A percentile compares a stretch with the other conserved stretches of the same genome.
Evolutionary conservation across 345 rosid genomes (phyloP).

Genomic region (Schrenkiella parvula): DNA sequence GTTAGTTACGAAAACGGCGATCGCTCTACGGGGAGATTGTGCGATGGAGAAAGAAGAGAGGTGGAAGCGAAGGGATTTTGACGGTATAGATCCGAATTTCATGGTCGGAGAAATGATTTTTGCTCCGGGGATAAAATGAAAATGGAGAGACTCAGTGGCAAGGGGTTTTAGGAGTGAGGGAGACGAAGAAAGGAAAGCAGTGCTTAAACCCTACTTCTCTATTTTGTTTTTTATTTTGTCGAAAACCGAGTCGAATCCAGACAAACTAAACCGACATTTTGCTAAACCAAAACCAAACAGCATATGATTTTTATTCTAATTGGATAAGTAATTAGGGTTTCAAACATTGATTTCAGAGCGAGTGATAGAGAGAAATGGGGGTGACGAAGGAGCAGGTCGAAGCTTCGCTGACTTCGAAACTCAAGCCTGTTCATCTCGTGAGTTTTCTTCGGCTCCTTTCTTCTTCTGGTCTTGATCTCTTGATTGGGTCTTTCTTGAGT

Average conservation of each 20-base stretch:
- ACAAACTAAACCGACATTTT: not conserved
- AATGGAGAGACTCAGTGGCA: not conserved
- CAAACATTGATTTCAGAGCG: not conserved
- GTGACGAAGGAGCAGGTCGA: slow-evolving; percentile 84
- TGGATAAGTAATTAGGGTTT: slow-evolving; percentile 16
- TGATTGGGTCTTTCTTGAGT: not conserved
- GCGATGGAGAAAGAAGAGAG: slow-evolving; percentile 22
- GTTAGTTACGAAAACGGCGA: slow-evolving; percentile 34
- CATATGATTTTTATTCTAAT: not conserved
- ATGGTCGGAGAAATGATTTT: slow-evolving; percentile 22
- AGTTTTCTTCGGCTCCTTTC: slow-evolving; percentile 10
- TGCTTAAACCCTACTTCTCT: slow-evolving; percentile 29
- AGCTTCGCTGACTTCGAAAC: slow-evolving; percentile 63
- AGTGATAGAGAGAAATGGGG: slow-evolving; percentile 43
- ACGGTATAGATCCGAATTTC: slow-evolving; percentile 26
- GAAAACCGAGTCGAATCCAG: slow-evolving; percentile 2
- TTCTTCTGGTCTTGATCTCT: slow-evolving; percentile 4
- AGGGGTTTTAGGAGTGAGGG: slow-evolving; percentile 29
- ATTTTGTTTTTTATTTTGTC: not conserved
- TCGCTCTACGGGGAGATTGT: slow-evolving; percentile 12
- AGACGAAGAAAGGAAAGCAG: slow-evolving; percentile 2
- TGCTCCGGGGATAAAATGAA: not conserved
- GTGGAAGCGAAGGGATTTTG: slow-evolving; percentile 27
- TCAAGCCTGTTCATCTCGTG: slow-evolving; percentile 75
- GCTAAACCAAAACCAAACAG: not conserved